phyloP scores from a whole-genome alignment of 352 stramenopile species.

The Globisporangium nodosum region DNA sequence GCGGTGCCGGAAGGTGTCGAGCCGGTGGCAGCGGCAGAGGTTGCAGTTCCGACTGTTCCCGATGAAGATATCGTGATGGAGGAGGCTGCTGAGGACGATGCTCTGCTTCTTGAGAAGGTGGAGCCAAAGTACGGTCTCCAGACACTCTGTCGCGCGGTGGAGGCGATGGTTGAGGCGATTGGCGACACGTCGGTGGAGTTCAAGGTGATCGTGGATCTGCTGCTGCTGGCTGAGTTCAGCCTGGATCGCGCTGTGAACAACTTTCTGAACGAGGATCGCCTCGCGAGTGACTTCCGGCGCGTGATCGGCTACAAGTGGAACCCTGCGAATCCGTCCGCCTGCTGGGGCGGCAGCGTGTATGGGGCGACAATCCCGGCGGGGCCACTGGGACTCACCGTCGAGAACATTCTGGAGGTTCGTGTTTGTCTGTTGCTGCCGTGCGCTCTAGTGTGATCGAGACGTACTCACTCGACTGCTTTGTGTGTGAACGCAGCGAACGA shows the following conservation, averaged over 20 bases:
- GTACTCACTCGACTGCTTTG: neutral
- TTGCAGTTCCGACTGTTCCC: slow-evolving; percentile 15
- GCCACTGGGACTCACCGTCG: slow-evolving; percentile 80
- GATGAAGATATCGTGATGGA: slow-evolving; percentile 73
- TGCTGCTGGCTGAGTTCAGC: slow-evolving; percentile 74
- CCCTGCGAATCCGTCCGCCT: slow-evolving; percentile 35
- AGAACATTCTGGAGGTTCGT: slow-evolving; percentile 79
- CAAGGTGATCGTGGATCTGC: slow-evolving; percentile 68
- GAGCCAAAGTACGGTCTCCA: slow-evolving; percentile 79
- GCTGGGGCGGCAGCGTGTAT: slow-evolving; percentile 56
- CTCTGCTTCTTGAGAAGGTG: slow-evolving; percentile 13
- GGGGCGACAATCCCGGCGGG: slow-evolving; percentile 69
- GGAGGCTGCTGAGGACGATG: slow-evolving; percentile 13
- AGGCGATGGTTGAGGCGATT: slow-evolving; percentile 79
- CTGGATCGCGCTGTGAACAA: slow-evolving; percentile 80
- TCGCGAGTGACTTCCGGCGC: slow-evolving; percentile 74
- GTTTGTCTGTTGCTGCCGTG: neutral
- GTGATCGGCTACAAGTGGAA: slow-evolving; percentile 73
- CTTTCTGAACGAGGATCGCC: slow-evolving; percentile 70
- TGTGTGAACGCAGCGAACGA: slow-evolving; percentile 40
- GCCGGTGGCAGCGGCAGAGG: neutral
- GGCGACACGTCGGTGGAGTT: slow-evolving; percentile 50
- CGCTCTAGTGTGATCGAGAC: neutral
- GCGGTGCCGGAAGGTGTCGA: neutral
- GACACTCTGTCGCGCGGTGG: slow-evolving; percentile 62